A percentile compares a stretch with the other conserved stretches of the same genome.
These are phyloP conservation scores for Verticillium zaregamsianum DNA, from an alignment of 2,329 filamentous ascomycete genomes.

Conservation along the genomic window DNA sequence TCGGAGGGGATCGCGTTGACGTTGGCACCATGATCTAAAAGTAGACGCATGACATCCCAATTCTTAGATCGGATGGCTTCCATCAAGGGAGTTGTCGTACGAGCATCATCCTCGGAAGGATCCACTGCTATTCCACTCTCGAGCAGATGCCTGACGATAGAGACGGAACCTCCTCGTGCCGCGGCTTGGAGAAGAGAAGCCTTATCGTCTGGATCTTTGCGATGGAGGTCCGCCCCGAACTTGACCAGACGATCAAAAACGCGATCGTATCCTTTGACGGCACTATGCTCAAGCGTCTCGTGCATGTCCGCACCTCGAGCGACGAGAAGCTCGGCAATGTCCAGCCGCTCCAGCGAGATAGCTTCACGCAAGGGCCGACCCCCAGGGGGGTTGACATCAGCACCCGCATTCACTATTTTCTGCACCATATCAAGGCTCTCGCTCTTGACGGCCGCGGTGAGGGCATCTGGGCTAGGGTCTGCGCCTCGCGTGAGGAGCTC, in stretches of 20 bases:
- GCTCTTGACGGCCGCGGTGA: background rate
- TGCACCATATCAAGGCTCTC: no score
- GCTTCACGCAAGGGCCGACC: no score
- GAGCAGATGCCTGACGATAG: background rate
- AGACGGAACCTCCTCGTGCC: background rate
- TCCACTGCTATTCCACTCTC: background rate
- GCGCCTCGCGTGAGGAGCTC: background rate
- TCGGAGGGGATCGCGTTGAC: background rate
- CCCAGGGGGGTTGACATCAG: no score
- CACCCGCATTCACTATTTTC: no score
- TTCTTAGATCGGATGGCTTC: background rate
- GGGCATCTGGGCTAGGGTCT: background rate
- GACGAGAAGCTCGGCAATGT: no score
- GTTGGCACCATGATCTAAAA: background rate
- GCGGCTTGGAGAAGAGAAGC: background rate
- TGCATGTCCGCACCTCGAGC: no score
- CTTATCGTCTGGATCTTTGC: background rate
- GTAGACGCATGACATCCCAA: background rate
- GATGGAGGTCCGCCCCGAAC: background rate
- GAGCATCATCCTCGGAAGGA: background rate
- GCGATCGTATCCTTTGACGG: background rate
- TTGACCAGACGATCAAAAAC: background rate
- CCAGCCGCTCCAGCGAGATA: no score
- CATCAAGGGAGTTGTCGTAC: background rate
- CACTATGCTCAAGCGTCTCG: no score